Evolutionary conservation across 768 basidiomycete genomes (phyloP).

Genomic region (Podaxis pistillaris): DNA sequence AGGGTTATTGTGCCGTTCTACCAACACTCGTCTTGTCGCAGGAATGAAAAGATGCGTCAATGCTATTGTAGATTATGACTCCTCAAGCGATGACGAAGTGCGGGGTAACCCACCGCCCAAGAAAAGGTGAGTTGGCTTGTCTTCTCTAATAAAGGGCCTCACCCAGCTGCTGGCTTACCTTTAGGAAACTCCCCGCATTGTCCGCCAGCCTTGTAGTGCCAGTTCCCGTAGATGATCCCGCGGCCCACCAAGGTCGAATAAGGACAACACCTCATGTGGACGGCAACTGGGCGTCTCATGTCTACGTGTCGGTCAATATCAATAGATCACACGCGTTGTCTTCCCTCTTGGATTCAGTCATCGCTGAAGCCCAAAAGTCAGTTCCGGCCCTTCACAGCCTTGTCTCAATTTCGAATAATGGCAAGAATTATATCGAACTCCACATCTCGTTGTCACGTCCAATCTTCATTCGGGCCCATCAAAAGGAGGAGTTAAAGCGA

Average conservation of each 20-base stretch:
- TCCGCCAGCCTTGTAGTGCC: conserved; percentile 45
- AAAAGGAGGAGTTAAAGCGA: conserved; percentile 68
- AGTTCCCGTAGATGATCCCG: conserved; percentile 67
- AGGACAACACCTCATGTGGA: conserved; percentile 78
- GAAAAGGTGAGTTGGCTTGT: conserved; percentile 36
- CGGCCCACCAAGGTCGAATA: conserved; percentile 80
- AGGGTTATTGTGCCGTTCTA: conserved; percentile 20
- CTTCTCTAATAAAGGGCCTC: background rate
- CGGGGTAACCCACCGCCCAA: conserved; percentile 26
- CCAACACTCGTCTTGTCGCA: background rate
- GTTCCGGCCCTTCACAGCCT: conserved; percentile 41
- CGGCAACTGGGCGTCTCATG: conserved; percentile 81
- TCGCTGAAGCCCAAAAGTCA: conserved; percentile 38
- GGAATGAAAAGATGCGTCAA: conserved; percentile 36
- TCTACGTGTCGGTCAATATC: conserved; percentile 66
- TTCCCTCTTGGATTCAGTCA: conserved; percentile 42
- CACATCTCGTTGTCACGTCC: conserved; percentile 89
- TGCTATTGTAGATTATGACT: conserved; percentile 46
- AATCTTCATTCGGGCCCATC: conserved; percentile 75
- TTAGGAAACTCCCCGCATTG: conserved; percentile 64
- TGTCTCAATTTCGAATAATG: conserved; percentile 30
- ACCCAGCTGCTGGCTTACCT: background rate
- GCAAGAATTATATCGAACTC: conserved; percentile 42
- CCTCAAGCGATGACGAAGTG: conserved; percentile 44
- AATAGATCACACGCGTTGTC: conserved; percentile 41